A percentile compares a stretch with the other conserved stretches of the same genome.
Conservation (phyloP, 228 moss, liverwort and hornwort genomes). For the Sphagnum fallax region DNA sequence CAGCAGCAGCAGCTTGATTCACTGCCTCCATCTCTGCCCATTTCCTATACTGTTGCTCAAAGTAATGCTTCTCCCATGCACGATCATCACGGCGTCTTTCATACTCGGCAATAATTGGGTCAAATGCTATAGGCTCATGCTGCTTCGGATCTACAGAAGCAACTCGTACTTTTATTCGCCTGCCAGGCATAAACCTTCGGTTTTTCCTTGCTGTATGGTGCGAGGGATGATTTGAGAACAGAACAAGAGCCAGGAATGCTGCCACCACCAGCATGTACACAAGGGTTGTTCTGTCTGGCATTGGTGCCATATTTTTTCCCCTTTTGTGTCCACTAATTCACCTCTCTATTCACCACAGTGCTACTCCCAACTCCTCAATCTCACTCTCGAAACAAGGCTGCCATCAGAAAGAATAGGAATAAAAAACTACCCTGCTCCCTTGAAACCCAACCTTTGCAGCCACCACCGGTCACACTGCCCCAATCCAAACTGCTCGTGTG, state of each 20-base stretch:
- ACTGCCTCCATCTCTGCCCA: slow-evolving; percentile 29
- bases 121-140: slow-evolving; percentile 57
- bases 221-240: slow-evolving; percentile 53
- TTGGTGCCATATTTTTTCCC: no score
- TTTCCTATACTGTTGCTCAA: slow-evolving; percentile 51
- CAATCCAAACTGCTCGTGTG: no score
- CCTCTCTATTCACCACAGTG: no score
- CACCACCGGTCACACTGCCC: no score
- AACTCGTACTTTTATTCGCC: slow-evolving; percentile 30
- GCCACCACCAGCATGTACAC: slow-evolving; percentile 50
- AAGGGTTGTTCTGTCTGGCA: slow-evolving; percentile 26
- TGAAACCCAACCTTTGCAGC: no score
- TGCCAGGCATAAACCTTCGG: slow-evolving; percentile 47
- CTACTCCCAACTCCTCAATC: no score
- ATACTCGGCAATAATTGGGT: slow-evolving; percentile 59
- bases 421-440: no score
- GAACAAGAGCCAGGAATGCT: slow-evolving; percentile 48
- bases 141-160: slow-evolving; percentile 22
- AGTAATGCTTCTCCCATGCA: slow-evolving; percentile 64
- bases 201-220: slow-evolving; percentile 24
- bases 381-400: no score
- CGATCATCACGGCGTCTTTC: slow-evolving; percentile 65
- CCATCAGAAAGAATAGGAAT: no score
- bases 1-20: no score
- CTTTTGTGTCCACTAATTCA: no score